Evolutionary conservation across 2,329 filamentous ascomycete genomes (phyloP), one percentile per base, ranked within the genome.

Genomic region (Colletotrichum musae): DNA sequence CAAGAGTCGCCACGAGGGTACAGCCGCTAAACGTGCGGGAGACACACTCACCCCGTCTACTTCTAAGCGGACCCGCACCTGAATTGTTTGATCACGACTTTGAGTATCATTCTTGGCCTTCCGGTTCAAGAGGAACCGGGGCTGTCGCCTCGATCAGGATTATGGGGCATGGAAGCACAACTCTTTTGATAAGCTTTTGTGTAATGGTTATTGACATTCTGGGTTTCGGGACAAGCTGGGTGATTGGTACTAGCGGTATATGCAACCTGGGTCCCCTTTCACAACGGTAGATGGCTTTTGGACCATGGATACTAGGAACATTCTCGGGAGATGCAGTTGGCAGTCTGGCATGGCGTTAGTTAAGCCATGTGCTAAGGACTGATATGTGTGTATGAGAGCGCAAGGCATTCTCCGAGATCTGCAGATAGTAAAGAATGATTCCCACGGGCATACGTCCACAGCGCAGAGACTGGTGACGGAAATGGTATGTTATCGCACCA

Each of bases 1-100:
- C 73, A 94, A 94, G 83, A 82, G 80, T 73, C 76, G 81, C 78
- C 64, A 59, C 12, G 68, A 43, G 18, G 54, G 64, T 24, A 48
- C 52, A 16, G 18, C 52, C 3, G 18, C 32, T 10, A 70, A 70
- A 58, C 68, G 68, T 6, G 26, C 58, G 39, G 64, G 57, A 48
- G 64, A 63, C 7, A 75, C 70, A n/a, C 73, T 81, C 21, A 72
- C 73, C 26, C 70, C 77, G 4, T 70, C 74, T 32, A 71, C 74
- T 32, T 66, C 80, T 26, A 83, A 83, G 75, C 79, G 81, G 63
- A 75, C 75, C 51, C 81, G 81, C 26, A 75, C 76, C 52, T 83
- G 15, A 70, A 15, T 18, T 24, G 15, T 50, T 50, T 18, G 52
- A 71, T 45, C 28, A 39, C 50, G n/a, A 39, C 39, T 67, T 48